Evolutionary conservation across 805 yeast genomes (phyloP).

Genomic region (Starmerella floris): DNA sequence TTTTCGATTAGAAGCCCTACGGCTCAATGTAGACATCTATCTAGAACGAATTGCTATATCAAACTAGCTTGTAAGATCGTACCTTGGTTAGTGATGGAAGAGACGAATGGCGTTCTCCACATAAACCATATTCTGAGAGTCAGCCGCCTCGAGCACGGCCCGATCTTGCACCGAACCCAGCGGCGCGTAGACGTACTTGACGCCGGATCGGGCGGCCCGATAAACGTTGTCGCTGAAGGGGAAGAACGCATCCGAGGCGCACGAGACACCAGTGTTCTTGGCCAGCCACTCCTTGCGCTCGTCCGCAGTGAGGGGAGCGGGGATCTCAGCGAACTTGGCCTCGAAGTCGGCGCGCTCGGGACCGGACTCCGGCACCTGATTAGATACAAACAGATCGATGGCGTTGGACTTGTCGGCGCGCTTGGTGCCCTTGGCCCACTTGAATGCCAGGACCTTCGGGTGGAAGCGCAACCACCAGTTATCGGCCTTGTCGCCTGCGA

Average conservation of each 20-base stretch:
- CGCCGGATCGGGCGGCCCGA: conserved; percentile 96
- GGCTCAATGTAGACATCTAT: too few relatives aligned
- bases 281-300: conserved; percentile 83
- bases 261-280: conserved; percentile 72
- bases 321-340: conserved; percentile 71
- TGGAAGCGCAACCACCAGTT: conserved; percentile 99
- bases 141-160: conserved; percentile 92
- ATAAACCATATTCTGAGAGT: conserved; percentile 75
- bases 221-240: conserved; percentile 99
- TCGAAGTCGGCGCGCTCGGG: conserved; percentile 91
- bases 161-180: conserved; percentile 96
- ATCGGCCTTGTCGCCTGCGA: conserved; percentile 98
- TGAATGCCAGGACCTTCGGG: conserved; percentile 79
- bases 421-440: conserved; percentile 97
- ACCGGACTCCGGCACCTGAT: conserved; percentile 79
- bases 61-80: too few relatives aligned
- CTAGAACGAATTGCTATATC: too few relatives aligned
- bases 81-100: conserved; percentile 80
- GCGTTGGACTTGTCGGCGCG: conserved; percentile 98
- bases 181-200: conserved; percentile 90
- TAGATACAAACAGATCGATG: conserved; percentile 82
- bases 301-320: conserved; percentile 63
- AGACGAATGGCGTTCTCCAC: conserved; percentile 94
- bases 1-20: too few relatives aligned
- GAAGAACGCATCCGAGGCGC: conserved; percentile 97